Evolutionary conservation across 2,329 filamentous ascomycete species (phyloP), one percentile per base, ranked within the genome.

Genomic region (Emergomyces pasteurianus): DNA sequence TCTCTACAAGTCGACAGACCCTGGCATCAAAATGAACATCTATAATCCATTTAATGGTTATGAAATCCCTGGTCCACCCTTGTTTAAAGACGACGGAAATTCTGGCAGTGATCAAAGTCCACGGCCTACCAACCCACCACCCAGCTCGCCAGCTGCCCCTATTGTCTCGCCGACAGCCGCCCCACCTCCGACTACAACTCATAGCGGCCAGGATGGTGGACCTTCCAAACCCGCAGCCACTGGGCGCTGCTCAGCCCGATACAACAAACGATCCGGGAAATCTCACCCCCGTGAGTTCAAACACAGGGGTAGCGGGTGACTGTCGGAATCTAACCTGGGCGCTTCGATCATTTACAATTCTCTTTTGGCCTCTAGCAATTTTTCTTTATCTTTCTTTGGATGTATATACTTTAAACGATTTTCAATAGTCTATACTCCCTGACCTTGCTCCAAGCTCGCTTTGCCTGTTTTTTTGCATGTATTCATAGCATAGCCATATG

Each of bases 1-100:
- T 60, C 77, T 86, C 34, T 87, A 86, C 78, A 83, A 75, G 58
- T 73, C 77, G 66, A 72, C 75, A 60, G 83, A 86, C 69, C 70
- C 80, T 14, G 84, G 84, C 62, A 83, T 87, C 68, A 65, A 77
- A 63, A 73, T 85, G 77, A 82, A 81, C 77, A 79, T 86, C 72
- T 86, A 86, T 78, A 67, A 73, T 59, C 67, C 70, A 42, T 68
- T 80, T 61, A 69, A 67, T 65, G 73, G 68, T 49, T 83, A 83
- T 68, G 65, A 68, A 26, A 81, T 83, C 50, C 81, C 81, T 26
- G 81, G 81, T 21, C 81, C 81, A 38, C 66, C 72, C 60, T 61
- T 74, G 60, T 74, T 69, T 65, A 66, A 49, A 14, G 63, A 60
- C 21, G 63, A 60, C 40, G 40, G 55, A 57, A 55, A 40, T 14